Evolutionary conservation across 495 filamentous ascomycete genomes (phyloP).

Genomic region (Friedmanniomyces simplex): DNA sequence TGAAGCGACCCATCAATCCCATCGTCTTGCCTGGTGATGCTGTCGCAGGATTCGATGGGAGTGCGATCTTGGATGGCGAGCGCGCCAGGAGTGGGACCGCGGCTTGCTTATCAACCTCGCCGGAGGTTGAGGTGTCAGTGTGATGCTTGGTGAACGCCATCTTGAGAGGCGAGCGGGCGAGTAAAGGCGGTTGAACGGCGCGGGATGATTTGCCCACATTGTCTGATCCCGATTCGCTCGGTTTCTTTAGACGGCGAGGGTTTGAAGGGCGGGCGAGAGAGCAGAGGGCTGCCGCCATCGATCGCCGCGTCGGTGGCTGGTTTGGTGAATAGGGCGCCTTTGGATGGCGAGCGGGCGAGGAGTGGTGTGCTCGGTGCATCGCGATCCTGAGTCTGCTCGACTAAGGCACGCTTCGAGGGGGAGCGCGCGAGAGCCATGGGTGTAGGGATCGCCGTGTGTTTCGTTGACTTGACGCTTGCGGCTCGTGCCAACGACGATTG

Average conservation of each 20-base stretch:
- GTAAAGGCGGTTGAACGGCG: background rate
- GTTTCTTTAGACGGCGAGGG: background rate
- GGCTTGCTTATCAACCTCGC: slow-evolving; percentile 1
- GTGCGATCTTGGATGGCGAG: slow-evolving; percentile 16
- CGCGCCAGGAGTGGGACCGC: slow-evolving; percentile 13
- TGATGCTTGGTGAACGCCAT: background rate
- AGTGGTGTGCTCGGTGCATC: slow-evolving; percentile 3
- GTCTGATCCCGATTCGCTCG: no score
- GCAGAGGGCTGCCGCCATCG: background rate
- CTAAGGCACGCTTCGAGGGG: slow-evolving; percentile 1
- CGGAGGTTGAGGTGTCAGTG: background rate
- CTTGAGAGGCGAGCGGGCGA: background rate
- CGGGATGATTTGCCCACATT: background rate
- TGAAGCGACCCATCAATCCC: slow-evolving; percentile 16
- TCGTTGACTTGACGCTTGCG: slow-evolving; percentile 47
- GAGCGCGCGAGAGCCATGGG: slow-evolving; percentile 31
- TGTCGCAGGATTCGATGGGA: background rate
- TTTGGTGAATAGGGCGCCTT: slow-evolving; percentile 33
- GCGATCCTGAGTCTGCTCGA: slow-evolving; percentile 1
- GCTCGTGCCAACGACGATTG: slow-evolving; percentile 63
- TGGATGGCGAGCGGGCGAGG: slow-evolving; percentile 20
- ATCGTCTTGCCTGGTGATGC: background rate
- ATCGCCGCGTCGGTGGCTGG: background rate
- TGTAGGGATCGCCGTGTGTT: slow-evolving; percentile 47
- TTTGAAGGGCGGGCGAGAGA: slow-evolving; percentile 4